These are phyloP conservation scores for Graphilbum ipis-grandicollis DNA, from an alignment of 2,329 filamentous ascomycete species.

Conservation along the genomic window DNA sequence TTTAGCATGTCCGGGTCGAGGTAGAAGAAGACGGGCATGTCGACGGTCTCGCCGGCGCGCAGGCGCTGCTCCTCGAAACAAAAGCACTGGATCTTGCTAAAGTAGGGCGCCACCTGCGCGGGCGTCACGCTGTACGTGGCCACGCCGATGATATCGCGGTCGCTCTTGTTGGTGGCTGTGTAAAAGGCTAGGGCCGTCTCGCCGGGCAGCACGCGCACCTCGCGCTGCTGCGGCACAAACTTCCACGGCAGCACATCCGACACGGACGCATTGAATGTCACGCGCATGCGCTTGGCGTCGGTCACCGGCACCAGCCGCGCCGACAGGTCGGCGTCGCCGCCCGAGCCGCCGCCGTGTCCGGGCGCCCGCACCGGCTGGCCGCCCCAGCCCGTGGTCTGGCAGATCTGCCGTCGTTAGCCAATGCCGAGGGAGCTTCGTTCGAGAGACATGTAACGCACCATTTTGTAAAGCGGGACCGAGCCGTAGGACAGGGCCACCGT, in stretches of 20 bases:
- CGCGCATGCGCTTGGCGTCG: constrained; percentile 67
- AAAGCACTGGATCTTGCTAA: constrained; percentile 99
- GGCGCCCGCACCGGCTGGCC: constrained; percentile 79
- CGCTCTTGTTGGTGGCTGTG: constrained; percentile 81
- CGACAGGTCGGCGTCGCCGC: constrained; percentile 46
- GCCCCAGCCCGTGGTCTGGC: constrained; percentile 77
- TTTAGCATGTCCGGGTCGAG: constrained; percentile 89
- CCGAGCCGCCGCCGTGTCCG: constrained; percentile 38
- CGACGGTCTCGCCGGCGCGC: constrained; percentile 88
- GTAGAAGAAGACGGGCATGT: constrained; percentile 99
- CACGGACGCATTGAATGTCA: constrained; percentile 91
- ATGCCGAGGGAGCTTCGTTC: not conserved
- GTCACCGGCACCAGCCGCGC: constrained; percentile 66
- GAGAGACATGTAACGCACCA: too few species aligned
- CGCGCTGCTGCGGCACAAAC: constrained; percentile 88
- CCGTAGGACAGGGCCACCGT: constrained; percentile 70
- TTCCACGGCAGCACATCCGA: constrained; percentile 96
- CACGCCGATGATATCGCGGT: constrained; percentile 90
- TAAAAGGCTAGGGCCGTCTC: constrained; percentile 97
- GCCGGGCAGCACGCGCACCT: constrained; percentile 85
- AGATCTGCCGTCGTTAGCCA: constrained; percentile 37
- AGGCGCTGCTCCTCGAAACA: constrained; percentile 95
- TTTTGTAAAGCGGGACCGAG: constrained; percentile 75
- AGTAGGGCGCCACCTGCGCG: constrained; percentile 89
- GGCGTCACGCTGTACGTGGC: constrained; percentile 96